phyloP scores from a whole-genome alignment of 305 asterid genomes.

The Coffea humblotiana region DNA sequence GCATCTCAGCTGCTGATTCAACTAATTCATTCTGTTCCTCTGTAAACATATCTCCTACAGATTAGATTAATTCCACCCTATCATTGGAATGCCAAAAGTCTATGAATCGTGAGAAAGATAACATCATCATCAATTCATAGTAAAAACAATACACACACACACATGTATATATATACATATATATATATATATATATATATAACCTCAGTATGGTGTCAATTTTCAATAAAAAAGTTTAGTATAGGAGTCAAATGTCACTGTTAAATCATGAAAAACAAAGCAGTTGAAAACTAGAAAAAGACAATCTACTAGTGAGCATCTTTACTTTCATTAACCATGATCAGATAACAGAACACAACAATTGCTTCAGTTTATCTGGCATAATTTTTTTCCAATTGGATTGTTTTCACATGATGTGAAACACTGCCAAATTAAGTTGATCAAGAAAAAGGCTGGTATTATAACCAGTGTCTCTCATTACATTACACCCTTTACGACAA shows the following conservation, averaged over 20 bases:
- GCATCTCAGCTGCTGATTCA: constrained; percentile 68
- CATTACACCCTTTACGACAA: not conserved
- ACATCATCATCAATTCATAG: not conserved
- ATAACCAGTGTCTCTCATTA: not conserved
- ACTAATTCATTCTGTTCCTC: constrained; percentile 59
- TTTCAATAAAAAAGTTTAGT: not conserved
- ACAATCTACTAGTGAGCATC: not conserved
- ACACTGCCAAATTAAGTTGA: not conserved
- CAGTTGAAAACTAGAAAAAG: not conserved
- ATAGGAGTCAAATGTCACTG: not conserved
- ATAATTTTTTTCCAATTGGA: not conserved
- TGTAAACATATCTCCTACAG: constrained; percentile 51
- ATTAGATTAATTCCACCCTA: constrained; percentile 26
- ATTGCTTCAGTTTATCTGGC: not conserved
- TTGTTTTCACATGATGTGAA: not conserved
- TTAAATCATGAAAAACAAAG: not conserved
- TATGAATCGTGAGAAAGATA: not conserved
- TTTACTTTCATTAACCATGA: not conserved
- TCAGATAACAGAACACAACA: not conserved
- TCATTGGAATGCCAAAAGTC: not conserved
- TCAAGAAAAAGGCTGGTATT: not conserved
- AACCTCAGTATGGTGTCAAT: not conserved
- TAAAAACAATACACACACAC: not conserved
- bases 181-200: too few relatives aligned
- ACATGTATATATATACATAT: too few relatives aligned